phyloP scores from a whole-genome alignment of 495 filamentous ascomycete genomes.

The Extremus antarcticus region DNA sequence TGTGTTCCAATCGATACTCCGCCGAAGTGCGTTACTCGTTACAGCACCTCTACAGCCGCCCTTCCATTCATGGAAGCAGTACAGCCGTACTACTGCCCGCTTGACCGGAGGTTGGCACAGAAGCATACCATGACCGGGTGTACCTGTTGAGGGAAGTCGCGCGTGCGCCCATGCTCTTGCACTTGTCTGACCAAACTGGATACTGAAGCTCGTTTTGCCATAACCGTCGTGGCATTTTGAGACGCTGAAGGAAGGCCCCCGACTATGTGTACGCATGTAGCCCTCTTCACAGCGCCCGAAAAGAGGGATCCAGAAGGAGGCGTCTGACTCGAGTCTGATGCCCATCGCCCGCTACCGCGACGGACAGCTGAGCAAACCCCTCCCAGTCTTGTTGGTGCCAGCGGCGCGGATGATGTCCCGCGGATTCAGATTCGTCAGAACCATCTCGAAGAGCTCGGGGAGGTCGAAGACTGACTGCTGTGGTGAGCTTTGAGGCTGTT shows the following conservation, averaged over 20 bases:
- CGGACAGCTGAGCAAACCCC: not conserved
- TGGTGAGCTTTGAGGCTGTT: not conserved
- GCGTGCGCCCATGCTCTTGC: too few species aligned
- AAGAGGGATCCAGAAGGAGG: not conserved
- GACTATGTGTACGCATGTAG: not conserved
- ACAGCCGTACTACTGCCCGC: too few species aligned
- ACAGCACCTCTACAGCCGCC: too few species aligned
- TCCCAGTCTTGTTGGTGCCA: not conserved
- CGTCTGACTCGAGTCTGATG: not conserved
- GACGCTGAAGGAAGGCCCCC: too few species aligned
- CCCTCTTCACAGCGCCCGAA: not conserved
- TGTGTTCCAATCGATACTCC: too few species aligned
- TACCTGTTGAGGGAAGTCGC: too few species aligned
- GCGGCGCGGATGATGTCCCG: not conserved
- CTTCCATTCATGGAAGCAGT: too few species aligned
- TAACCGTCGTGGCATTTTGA: too few species aligned
- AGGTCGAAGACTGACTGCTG: not conserved
- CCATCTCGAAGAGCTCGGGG: not conserved
- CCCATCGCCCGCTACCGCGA: not conserved
- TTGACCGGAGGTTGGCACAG: not conserved
- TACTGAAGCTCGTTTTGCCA: too few species aligned
- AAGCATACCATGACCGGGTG: too few species aligned
- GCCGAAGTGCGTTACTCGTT: too few species aligned
- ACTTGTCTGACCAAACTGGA: too few species aligned
- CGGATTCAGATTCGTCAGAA: not conserved